Conservation (phyloP, 2,329 filamentous ascomycete genomes). For the Grosmannia serpens region DNA sequence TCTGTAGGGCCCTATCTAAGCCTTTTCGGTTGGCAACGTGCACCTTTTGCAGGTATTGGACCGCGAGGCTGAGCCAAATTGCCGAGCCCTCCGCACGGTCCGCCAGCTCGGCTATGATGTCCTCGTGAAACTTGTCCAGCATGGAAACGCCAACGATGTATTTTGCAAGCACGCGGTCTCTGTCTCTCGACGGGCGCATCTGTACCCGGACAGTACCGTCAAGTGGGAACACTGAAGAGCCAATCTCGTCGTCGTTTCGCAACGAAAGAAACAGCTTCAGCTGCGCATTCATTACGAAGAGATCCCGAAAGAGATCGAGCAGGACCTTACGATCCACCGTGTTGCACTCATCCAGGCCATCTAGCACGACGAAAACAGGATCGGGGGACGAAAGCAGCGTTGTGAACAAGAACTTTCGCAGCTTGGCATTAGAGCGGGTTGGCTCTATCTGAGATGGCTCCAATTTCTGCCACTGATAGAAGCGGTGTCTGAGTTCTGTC, state of each 20-base stretch:
- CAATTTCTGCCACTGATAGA: too few species aligned
- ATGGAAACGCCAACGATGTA: background rate
- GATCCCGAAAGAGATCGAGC: background rate
- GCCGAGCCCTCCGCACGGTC: background rate
- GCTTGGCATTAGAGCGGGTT: background rate
- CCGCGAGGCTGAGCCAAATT: background rate
- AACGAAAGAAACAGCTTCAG: background rate
- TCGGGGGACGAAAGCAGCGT: background rate
- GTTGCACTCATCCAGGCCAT: background rate
- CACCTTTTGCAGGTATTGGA: background rate
- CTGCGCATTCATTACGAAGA: background rate
- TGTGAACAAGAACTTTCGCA: background rate
- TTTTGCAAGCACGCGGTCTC: background rate
- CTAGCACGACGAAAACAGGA: conserved; percentile 8
- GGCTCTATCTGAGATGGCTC: too few species aligned
- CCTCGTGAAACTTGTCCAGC: background rate
- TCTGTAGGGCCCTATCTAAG: background rate
- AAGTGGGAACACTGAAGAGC: background rate
- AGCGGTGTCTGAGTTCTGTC: too few species aligned
- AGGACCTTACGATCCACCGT: background rate
- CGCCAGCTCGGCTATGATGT: background rate
- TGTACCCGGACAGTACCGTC: background rate
- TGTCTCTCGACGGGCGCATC: background rate
- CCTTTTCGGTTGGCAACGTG: background rate
- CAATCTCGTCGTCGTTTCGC: background rate